A percentile compares a stretch with the other conserved stretches of the same genome.
These are phyloP conservation scores for Colletotrichum nymphaeae DNA, from an alignment of 2,329 filamentous ascomycete species.

Conservation along the genomic window DNA sequence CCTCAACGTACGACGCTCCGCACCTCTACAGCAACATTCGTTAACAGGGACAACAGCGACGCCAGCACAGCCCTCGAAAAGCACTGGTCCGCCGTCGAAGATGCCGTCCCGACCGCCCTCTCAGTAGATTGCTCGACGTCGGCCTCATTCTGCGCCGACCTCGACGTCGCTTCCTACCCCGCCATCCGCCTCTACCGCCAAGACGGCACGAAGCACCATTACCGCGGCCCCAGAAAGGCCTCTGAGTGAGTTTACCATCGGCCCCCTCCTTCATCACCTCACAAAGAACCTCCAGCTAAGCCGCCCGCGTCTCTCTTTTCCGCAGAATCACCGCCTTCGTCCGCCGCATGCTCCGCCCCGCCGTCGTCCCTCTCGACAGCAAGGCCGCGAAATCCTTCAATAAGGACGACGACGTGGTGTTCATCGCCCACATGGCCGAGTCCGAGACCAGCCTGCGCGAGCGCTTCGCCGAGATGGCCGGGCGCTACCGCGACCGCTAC, in stretches of 20 bases:
- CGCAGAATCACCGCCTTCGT: constrained; percentile 45
- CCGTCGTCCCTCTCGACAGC: constrained; percentile 42
- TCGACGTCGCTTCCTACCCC: constrained; percentile 57
- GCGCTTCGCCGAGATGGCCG: constrained; percentile 48
- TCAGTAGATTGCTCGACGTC: constrained; percentile 54
- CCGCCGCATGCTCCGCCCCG: constrained; percentile 42
- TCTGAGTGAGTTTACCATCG: constrained; percentile 44
- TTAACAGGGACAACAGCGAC: constrained; percentile 38
- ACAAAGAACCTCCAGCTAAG: constrained; percentile 25
- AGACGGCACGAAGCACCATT: constrained; percentile 48
- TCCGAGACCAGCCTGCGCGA: constrained; percentile 43
- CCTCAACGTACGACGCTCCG: constrained; percentile 11
- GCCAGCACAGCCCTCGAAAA: constrained; percentile 46
- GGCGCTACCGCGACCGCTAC: constrained; percentile 51
- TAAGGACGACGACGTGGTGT: constrained; percentile 52
- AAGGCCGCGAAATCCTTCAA: constrained; percentile 47
- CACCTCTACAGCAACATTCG: neutral
- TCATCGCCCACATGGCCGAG: constrained; percentile 51
- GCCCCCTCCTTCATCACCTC: no score
- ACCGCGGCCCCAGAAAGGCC: constrained; percentile 56
- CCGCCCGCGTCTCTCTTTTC: neutral
- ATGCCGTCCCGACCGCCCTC: constrained; percentile 40
- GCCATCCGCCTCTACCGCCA: constrained; percentile 56
- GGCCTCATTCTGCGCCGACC: constrained; percentile 51
- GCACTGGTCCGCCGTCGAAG: constrained; percentile 47